These are phyloP conservation scores for Aquilaria malaccensis DNA, from an alignment of 345 rosid genomes.

Conservation along the genomic window DNA sequence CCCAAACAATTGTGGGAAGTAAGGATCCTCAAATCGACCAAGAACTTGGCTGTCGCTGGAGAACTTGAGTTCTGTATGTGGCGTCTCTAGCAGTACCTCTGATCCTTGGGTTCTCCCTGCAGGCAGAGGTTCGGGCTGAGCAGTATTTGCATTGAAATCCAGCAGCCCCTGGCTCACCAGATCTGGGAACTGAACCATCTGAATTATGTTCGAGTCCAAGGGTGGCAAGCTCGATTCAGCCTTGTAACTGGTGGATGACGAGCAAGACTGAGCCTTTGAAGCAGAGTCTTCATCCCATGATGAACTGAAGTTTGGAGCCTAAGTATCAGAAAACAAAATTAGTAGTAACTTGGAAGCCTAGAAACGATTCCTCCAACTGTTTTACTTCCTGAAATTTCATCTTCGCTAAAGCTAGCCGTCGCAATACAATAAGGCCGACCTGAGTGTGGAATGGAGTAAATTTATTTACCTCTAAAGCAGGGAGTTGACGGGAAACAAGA, in stretches of 20 bases:
- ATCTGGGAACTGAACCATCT: slow-evolving; percentile 27
- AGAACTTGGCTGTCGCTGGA: slow-evolving; percentile 52
- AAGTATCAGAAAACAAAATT: neutral
- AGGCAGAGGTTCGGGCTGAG: slow-evolving; percentile 6
- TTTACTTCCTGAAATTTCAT: too few relatives aligned
- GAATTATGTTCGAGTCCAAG: neutral
- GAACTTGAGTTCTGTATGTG: slow-evolving; percentile 32
- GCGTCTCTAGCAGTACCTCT: slow-evolving; percentile 7
- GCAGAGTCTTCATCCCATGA: slow-evolving; percentile 36
- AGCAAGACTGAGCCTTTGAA: slow-evolving; percentile 19
- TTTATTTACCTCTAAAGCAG: slow-evolving; percentile 18
- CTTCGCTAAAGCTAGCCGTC: too few relatives aligned
- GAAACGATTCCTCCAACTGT: too few relatives aligned
- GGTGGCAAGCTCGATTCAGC: neutral
- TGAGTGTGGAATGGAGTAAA: neutral
- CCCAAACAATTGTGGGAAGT: slow-evolving; percentile 42
- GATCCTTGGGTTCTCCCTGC: slow-evolving; percentile 15
- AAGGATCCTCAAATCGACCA: slow-evolving; percentile 53
- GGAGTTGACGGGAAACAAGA: slow-evolving; percentile 13
- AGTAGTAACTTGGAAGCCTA: neutral
- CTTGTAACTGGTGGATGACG: slow-evolving; percentile 22
- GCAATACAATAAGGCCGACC: too few relatives aligned
- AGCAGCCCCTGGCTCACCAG: slow-evolving; percentile 29
- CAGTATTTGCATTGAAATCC: slow-evolving; percentile 18
- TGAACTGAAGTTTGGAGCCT: slow-evolving; percentile 29